phyloP scores from a whole-genome alignment of 345 rosid genomes.

The Linum tenue region DNA sequence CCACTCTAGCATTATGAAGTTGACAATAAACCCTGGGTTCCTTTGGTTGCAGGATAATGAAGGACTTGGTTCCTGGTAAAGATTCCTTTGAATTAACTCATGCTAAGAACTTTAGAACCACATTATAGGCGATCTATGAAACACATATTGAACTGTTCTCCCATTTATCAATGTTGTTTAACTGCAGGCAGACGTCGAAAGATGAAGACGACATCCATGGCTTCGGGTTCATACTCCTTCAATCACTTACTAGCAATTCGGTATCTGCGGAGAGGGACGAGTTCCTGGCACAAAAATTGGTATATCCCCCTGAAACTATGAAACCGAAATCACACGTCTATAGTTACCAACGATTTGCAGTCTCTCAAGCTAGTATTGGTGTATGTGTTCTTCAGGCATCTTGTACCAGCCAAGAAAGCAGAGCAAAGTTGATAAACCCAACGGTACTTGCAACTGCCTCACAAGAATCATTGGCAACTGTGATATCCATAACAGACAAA shows the following conservation, averaged over 20 bases:
- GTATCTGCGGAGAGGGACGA: constrained; percentile 20
- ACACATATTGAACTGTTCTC: background rate
- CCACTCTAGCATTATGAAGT: no score
- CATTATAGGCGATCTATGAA: background rate
- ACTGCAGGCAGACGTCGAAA: constrained; percentile 30
- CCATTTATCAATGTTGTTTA: background rate
- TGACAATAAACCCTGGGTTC: background rate
- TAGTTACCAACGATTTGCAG: background rate
- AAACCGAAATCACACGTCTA: background rate
- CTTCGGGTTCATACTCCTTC: constrained; percentile 37
- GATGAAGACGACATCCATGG: constrained; percentile 43
- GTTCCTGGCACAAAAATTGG: constrained; percentile 27
- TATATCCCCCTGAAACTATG: constrained; percentile 7
- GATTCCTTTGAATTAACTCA: background rate
- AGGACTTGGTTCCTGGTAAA: constrained; percentile 32
- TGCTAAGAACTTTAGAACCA: background rate
- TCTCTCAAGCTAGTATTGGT: background rate
- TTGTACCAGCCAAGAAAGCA: constrained; percentile 24
- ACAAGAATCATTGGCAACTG: constrained; percentile 32
- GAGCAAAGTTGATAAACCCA: constrained; percentile 27
- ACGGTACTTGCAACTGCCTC: constrained; percentile 29
- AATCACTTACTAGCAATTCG: constrained; percentile 29
- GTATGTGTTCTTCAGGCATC: constrained; percentile 25
- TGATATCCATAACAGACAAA: constrained; percentile 35
- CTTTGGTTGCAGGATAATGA: constrained; percentile 25